Percentiles rank a stretch among this genome's conserved stretches.
These are phyloP conservation scores for Myxozyma neotropica DNA, from an alignment of 805 yeast species.

Conservation along the genomic window DNA sequence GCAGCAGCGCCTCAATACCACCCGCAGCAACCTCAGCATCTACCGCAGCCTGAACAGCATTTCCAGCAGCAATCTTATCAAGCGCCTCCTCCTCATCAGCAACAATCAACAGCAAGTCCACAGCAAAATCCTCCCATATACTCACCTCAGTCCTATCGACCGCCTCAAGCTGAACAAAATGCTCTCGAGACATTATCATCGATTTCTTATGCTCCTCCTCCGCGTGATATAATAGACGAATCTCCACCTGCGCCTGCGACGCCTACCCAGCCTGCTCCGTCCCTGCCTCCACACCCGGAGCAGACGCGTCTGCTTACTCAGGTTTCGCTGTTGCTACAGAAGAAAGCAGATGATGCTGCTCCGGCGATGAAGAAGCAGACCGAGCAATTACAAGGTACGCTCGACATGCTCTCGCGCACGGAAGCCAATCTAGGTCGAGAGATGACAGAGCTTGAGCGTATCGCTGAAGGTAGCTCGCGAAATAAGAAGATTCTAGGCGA, in stretches of 20 bases:
- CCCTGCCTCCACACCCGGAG: slow-evolving; percentile 46
- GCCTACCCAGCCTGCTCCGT: background rate
- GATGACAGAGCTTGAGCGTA: slow-evolving; percentile 34
- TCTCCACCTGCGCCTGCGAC: slow-evolving; percentile 7
- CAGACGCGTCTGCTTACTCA: slow-evolving; percentile 37
- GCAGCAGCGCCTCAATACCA: background rate
- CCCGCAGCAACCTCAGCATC: background rate
- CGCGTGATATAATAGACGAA: slow-evolving; percentile 19
- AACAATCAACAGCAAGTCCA: too few species aligned
- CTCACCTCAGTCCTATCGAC: background rate
- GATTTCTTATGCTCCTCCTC: background rate
- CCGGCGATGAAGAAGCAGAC: slow-evolving; percentile 38
- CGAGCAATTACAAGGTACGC: slow-evolving; percentile 41
- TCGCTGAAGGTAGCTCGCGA: slow-evolving; percentile 48
- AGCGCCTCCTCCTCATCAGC: background rate
- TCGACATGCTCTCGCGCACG: slow-evolving; percentile 44
- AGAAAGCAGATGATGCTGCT: slow-evolving; percentile 36
- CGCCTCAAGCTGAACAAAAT: slow-evolving; percentile 3
- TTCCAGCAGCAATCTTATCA: background rate
- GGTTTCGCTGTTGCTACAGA: slow-evolving; percentile 37
- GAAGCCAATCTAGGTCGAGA: slow-evolving; percentile 46
- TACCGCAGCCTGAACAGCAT: background rate
- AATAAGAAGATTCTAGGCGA: slow-evolving; percentile 28
- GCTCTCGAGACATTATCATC: background rate
- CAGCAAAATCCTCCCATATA: slow-evolving; percentile 13